Evolutionary conservation across 768 basidiomycete genomes (phyloP).

Genomic region (Mycena capillaripes): DNA sequence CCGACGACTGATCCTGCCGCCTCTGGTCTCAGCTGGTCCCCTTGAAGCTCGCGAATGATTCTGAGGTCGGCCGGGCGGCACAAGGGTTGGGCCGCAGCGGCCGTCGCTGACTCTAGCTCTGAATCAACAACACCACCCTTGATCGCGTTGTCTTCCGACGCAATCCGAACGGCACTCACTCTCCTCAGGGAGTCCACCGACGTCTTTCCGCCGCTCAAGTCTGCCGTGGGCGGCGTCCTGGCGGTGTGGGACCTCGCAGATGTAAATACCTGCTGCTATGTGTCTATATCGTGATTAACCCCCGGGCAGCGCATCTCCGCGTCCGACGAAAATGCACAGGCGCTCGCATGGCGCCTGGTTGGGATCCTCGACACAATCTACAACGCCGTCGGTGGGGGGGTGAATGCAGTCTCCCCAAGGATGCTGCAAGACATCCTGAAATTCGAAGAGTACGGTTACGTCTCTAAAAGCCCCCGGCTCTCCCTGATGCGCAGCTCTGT

Average conservation of each 20-base stretch:
- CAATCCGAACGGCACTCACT: background rate
- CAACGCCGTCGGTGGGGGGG: background rate
- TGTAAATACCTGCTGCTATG: background rate
- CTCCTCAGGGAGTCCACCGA: background rate
- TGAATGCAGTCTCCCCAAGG: background rate
- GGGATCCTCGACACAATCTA: background rate
- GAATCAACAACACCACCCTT: background rate
- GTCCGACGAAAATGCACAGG: background rate
- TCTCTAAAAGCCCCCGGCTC: background rate
- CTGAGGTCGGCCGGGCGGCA: conserved; percentile 4
- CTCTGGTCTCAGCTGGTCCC: no score
- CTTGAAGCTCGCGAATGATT: background rate
- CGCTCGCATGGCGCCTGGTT: background rate
- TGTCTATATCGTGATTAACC: background rate
- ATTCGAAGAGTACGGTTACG: conserved; percentile 1
- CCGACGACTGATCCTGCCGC: no score
- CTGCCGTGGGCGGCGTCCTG: background rate
- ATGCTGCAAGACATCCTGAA: conserved; percentile 3
- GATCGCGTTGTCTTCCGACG: background rate
- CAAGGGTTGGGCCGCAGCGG: background rate
- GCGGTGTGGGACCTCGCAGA: conserved; percentile 6
- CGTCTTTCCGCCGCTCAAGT: background rate
- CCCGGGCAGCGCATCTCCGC: background rate
- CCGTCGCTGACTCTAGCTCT: background rate
- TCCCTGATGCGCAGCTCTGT: background rate